Evolutionary conservation across 805 yeast genomes (phyloP).

Genomic region (Yamadazyma ubonensis): DNA sequence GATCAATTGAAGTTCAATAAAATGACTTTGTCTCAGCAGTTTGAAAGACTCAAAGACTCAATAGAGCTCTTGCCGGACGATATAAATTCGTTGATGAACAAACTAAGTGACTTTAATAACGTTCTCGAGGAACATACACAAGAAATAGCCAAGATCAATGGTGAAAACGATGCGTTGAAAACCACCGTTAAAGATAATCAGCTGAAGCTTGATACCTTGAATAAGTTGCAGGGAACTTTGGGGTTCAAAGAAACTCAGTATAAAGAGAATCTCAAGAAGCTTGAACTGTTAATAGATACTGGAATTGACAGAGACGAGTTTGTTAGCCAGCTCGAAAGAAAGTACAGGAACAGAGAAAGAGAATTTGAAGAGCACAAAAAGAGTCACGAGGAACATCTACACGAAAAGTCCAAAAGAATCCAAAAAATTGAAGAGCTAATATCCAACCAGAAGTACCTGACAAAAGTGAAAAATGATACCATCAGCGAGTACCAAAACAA

Average conservation of each 20-base stretch:
- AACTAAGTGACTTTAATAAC: constrained; percentile 30
- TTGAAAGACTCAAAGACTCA: constrained; percentile 47
- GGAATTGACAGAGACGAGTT: constrained; percentile 3
- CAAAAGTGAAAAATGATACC: constrained; percentile 4
- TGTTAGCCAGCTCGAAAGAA: neutral
- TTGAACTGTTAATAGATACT: neutral
- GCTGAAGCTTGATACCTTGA: constrained; percentile 23
- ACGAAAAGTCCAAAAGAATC: constrained; percentile 8
- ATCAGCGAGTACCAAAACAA: constrained; percentile 8
- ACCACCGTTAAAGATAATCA: constrained; percentile 1
- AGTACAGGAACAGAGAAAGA: neutral
- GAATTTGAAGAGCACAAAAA: constrained; percentile 7
- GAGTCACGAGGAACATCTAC: constrained; percentile 3
- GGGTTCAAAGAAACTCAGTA: constrained; percentile 42
- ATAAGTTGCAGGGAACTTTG: constrained; percentile 56
- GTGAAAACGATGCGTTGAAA: constrained; percentile 22
- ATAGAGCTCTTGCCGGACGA: constrained; percentile 46
- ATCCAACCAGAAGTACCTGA: constrained; percentile 12
- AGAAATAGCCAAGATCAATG: constrained; percentile 36
- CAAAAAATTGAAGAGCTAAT: constrained; percentile 8
- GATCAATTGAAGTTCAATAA: constrained; percentile 55
- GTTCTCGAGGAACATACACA: constrained; percentile 26
- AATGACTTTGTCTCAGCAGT: constrained; percentile 48
- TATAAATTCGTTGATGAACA: constrained; percentile 28
- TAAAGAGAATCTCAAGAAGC: constrained; percentile 17